Conservation (phyloP, 2,329 filamentous ascomycete genomes). For the Blastomyces percursus region DNA sequence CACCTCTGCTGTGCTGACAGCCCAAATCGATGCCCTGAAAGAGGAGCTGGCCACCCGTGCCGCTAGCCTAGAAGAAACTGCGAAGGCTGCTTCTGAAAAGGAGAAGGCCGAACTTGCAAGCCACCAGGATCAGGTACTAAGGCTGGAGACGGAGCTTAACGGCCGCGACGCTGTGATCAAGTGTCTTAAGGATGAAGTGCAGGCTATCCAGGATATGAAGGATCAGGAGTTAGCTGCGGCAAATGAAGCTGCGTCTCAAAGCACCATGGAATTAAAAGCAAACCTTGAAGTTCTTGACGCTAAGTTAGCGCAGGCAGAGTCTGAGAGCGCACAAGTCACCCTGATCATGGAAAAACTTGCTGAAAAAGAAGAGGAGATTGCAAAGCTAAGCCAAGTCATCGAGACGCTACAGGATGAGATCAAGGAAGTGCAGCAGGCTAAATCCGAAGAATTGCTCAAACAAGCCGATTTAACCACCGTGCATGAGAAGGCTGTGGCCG, state of each 20-base stretch:
- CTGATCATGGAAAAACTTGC: constrained; percentile 18
- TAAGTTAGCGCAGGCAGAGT: constrained; percentile 26
- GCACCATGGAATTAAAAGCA: constrained; percentile 23
- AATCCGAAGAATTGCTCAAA: constrained; percentile 10
- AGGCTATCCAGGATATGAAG: constrained; percentile 26
- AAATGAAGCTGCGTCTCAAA: constrained; percentile 24
- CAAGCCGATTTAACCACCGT: constrained; percentile 9
- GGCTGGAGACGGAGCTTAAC: constrained; percentile 26
- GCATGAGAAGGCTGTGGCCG: constrained; percentile 13
- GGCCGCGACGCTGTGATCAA: constrained; percentile 29
- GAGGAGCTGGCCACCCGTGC: constrained; percentile 22
- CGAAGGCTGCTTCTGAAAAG: constrained; percentile 20
- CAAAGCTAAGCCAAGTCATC: constrained; percentile 24
- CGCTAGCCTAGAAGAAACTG: constrained; percentile 20
- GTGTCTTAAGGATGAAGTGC: constrained; percentile 30
- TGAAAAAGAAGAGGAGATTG: constrained; percentile 28
- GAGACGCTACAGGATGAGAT: constrained; percentile 27
- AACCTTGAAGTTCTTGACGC: constrained; percentile 28
- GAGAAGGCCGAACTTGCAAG: constrained; percentile 23
- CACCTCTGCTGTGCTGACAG: constrained; percentile 8
- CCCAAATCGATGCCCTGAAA: constrained; percentile 11
- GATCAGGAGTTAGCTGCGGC: constrained; percentile 29
- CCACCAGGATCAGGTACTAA: constrained; percentile 11
- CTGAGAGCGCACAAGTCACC: constrained; percentile 19
- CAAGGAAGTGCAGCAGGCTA: constrained; percentile 11